Conservation (phyloP, 116 monocot genomes). For the Phalaenopsis hybrid region DNA sequence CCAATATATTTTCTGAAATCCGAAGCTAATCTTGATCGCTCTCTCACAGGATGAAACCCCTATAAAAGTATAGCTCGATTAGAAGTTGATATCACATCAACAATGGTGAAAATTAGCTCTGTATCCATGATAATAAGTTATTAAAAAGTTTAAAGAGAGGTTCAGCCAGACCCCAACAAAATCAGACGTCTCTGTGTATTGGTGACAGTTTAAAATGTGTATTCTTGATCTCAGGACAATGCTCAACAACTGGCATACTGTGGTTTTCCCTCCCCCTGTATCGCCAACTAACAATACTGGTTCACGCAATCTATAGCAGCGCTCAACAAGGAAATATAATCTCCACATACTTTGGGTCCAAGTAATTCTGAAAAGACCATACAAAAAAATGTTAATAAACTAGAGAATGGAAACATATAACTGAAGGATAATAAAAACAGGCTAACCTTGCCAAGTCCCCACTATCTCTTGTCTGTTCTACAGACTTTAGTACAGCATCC, state of each 20-base stretch:
- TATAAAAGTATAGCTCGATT: slow-evolving; percentile 15
- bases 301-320: slow-evolving; percentile 76
- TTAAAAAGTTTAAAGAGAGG: background rate
- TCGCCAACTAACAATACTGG: slow-evolving; percentile 98
- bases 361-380: slow-evolving; percentile 44
- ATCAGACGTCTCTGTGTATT: slow-evolving; percentile 89
- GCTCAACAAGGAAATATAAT: slow-evolving; percentile 75
- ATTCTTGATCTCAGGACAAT: slow-evolving; percentile 36
- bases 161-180: slow-evolving; percentile 72
- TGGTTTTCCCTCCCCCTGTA: slow-evolving; percentile 99
- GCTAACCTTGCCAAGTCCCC: slow-evolving; percentile 36
- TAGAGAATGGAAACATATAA: background rate
- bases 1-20: slow-evolving; percentile 51
- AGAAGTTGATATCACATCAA: background rate
- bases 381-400: background rate
- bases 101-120: background rate
- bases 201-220: slow-evolving; percentile 94
- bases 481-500: background rate
- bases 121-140: background rate
- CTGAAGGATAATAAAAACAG: background rate
- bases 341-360: slow-evolving; percentile 81
- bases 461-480: slow-evolving; percentile 17
- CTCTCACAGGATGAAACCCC: slow-evolving; percentile 87
- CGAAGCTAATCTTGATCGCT: slow-evolving; percentile 47
- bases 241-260: slow-evolving; percentile 89